phyloP scores from a whole-genome alignment of 2,329 filamentous ascomycete species.

The Aspergillus uvarum region DNA sequence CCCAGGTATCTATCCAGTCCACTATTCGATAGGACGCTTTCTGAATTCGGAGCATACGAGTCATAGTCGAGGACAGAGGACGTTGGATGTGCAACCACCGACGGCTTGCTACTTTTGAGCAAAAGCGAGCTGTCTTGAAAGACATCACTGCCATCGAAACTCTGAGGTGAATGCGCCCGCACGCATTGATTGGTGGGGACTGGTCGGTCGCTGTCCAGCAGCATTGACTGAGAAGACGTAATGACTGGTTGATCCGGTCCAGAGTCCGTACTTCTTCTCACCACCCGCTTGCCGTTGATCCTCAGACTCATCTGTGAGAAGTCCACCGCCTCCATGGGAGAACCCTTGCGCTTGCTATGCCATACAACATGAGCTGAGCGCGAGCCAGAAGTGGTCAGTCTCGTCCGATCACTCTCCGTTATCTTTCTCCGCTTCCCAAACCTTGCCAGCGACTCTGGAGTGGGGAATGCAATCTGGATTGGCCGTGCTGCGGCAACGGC shows the following conservation, averaged over 20 bases:
- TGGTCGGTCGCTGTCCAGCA: slow-evolving; percentile 28
- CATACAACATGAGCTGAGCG: not conserved
- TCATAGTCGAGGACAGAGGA: not conserved
- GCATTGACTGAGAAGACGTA: slow-evolving; percentile 36
- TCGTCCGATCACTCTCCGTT: slow-evolving; percentile 30
- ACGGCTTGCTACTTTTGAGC: not conserved
- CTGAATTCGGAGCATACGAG: not conserved
- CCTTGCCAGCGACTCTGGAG: slow-evolving; percentile 29
- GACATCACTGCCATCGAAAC: not conserved
- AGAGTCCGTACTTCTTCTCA: not conserved
- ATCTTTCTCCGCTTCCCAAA: slow-evolving; percentile 40
- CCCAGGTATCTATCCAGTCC: too few relatives aligned
- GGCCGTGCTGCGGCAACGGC: slow-evolving; percentile 35
- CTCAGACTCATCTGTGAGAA: slow-evolving; percentile 23
- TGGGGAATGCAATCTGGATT: slow-evolving; percentile 32
- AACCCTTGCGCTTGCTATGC: not conserved
- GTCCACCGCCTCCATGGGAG: slow-evolving; percentile 3
- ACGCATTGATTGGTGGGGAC: not conserved
- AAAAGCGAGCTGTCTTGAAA: not conserved
- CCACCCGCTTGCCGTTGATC: slow-evolving; percentile 23
- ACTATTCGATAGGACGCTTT: not conserved
- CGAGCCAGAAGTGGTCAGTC: slow-evolving; percentile 18
- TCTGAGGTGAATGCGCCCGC: not conserved
- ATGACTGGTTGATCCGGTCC: slow-evolving; percentile 9
- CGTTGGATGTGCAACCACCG: not conserved